Base-by-base conservation (phyloP, 495 filamentous ascomycete genomes). In the Chaetomidium leptoderma region DNA sequence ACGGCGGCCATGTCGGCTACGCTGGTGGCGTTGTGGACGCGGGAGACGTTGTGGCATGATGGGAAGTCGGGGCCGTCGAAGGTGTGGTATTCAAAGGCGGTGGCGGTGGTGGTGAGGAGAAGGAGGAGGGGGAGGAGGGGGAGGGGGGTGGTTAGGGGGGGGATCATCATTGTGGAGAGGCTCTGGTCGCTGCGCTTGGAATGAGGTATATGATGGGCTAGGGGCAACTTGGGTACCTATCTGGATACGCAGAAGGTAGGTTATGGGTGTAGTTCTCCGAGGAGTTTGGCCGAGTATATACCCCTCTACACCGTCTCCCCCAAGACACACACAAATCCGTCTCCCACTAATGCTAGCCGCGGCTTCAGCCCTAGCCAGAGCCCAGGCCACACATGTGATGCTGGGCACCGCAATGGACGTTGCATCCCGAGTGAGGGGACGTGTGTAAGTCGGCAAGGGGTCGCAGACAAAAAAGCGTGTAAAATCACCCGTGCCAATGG, bases 61-160 rank as follows among this genome's bases (percentile, higher is more conserved):
- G 76, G 74, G 52, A 75, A 78, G 9, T 76, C 77, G 2, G 66
- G 64, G 27, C 77, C 77, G 59, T 80, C 77, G 47, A 78, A 80
- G n/a, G 76, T 78, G 58, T 78, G 72, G 65, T 70, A 78, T 9
- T 69, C 70, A 13, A 69, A 61, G 48, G 71, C 66, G 19, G 58
- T 29, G 44, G 70, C 53, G 17, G 54, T 49, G 26, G 27, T 45
- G 52, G 53, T 58, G 44, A 46, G 58, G 50, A 56, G 59, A 55
- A 51, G 44, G 9, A 57, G 61, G 32, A 39, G 16, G 32, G 36
- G 55, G 55, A 64, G 55, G 29, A 2, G 11, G 9, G 26, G 27
- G 4, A 32, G 29, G 32, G 21, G 42, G 21, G 0, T 30, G 39
- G 45, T 54, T 17, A 13, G 21, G 39, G 17, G 35, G 35, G 8